Base-by-base conservation (phyloP, 495 filamentous ascomycete species). In the Tetracladium setigerum region DNA sequence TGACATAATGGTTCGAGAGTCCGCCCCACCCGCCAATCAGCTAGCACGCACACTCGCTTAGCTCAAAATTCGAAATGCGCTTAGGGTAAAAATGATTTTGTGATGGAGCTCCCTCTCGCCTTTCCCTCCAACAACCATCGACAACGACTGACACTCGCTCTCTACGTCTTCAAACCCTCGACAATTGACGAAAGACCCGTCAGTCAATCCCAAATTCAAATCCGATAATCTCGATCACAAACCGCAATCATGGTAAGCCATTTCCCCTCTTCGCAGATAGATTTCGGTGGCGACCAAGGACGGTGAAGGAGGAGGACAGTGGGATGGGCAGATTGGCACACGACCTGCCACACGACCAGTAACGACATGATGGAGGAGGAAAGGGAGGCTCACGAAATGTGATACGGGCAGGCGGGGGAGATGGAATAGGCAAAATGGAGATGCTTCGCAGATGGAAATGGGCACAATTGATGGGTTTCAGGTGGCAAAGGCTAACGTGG, bases 211-310 rank as follows among this genome's bases (percentile, higher is more conserved):
- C 22, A 27, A 7, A 27, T 55, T 50, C 51, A 63, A 61, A 50
- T 59, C 56, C 41, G 59, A 41, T 58, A 43, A 46, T 43, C 18
- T 44, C 38, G 16, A 47, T 47, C 49, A 57, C 52, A 64, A 68
- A 69, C 65, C 69, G 63, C 68, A 71, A 79, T 75, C 62, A 79
- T 79, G 75, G 75, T 79, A 70, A 79, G 75, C 60, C 40, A 48
- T 27, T 30, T 44, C 49, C 44, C 46, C 49, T 44, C 38, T 52
- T 16, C 31, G 16, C 41, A 38, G 22, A 46, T 40, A 38, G n/a
- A 24, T 30, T 33, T 15, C 32, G 40, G 18, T 27, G 22, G 22
- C 22, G 22, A 27, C 22, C 22, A 17, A 32, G 34, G 44, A 47
- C 43, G 53, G 57, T 55, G 56, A 55, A 52, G 49, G 56, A 41